Evolutionary conservation across 2,329 filamentous ascomycete species (phyloP), one percentile per base, ranked within the genome.

Genomic region (Exophiala oligosperma): DNA sequence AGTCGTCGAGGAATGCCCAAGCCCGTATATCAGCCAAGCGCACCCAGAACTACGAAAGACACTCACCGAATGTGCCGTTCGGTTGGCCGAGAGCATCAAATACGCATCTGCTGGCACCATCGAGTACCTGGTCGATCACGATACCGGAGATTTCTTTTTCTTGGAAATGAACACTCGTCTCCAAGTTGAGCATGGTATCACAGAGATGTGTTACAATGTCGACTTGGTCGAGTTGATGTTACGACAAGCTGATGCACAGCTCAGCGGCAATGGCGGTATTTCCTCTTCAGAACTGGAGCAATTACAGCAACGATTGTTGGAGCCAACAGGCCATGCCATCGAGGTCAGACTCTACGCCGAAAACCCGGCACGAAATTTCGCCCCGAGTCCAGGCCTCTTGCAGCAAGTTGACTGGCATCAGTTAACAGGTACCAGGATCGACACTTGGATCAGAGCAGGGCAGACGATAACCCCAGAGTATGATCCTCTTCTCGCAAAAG

Each of bases 41-140:
- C 72, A 79, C 51, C 70, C 71, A 78, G 84, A 71, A 81, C 85
- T 84, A 79, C 87, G 67, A 73, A 83, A 76, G 81, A 84, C 71
- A 82, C 83, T 84, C 11, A 72, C 76, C 1, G 85, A 86, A 3
- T 81, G 88, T 14, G 90, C 91, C 1, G 88, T 95, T 4, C 83
- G 84, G 14, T 74, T 84, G 21, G 80, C 81, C 0, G 76, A 79
- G 61, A 78, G 75, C 0, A 76, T 82, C 54, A 73, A 75, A 3
- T 96, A 96, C 68, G 87, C 88, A n/a, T 90, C 89, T 7, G 91
- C 91, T 8, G 92, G 92, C 1, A 96, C 92, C 0, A 88, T 96
- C 17, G 92, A 96, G 74, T 96, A 92, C 69, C 88, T 96, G 44
- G 87, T 96, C 4, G 91, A 96, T 72, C 89, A 91, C 70, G 85